These are phyloP conservation scores for Cyberlindnera euphorbiiphila DNA, from an alignment of 805 yeast genomes.

Conservation along the genomic window DNA sequence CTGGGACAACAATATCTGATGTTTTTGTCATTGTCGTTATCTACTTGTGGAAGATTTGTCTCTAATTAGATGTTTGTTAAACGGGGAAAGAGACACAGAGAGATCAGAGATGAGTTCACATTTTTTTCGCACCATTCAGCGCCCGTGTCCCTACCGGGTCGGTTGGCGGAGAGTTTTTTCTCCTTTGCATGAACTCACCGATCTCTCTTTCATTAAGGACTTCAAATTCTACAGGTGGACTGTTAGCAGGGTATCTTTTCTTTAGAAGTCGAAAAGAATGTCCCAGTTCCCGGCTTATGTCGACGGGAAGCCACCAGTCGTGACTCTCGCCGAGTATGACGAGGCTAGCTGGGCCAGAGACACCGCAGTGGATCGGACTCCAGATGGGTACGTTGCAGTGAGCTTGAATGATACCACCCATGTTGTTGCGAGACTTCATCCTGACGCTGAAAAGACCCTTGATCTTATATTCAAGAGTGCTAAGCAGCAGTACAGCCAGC, in stretches of 20 bases:
- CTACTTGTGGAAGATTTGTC: too few species aligned
- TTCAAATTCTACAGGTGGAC: too few species aligned
- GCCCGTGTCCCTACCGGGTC: too few species aligned
- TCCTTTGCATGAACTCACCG: too few species aligned
- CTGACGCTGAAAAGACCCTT: slow-evolving; percentile 35
- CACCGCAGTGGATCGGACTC: slow-evolving; percentile 43
- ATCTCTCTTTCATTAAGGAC: too few species aligned
- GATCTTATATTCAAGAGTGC: slow-evolving; percentile 46
- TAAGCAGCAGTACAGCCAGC: slow-evolving; percentile 28
- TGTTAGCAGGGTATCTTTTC: too few species aligned
- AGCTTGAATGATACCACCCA: slow-evolving; percentile 41
- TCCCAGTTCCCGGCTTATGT: slow-evolving; percentile 38
- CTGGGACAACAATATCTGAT: slow-evolving; percentile 56
- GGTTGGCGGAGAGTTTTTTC: too few species aligned
- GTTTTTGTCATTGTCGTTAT: not conserved
- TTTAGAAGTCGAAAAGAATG: slow-evolving; percentile 6
- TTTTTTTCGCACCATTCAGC: too few species aligned
- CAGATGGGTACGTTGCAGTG: slow-evolving; percentile 39
- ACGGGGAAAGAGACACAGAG: too few species aligned
- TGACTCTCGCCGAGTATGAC: slow-evolving; percentile 45
- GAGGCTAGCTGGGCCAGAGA: slow-evolving; percentile 48
- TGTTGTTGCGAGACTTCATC: slow-evolving; percentile 41
- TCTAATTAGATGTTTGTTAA: too few species aligned
- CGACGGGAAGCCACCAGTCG: slow-evolving; percentile 43
- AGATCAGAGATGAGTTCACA: too few species aligned